Base-by-base conservation (phyloP, 495 filamentous ascomycete genomes). In the Xylaria cubensis region DNA sequence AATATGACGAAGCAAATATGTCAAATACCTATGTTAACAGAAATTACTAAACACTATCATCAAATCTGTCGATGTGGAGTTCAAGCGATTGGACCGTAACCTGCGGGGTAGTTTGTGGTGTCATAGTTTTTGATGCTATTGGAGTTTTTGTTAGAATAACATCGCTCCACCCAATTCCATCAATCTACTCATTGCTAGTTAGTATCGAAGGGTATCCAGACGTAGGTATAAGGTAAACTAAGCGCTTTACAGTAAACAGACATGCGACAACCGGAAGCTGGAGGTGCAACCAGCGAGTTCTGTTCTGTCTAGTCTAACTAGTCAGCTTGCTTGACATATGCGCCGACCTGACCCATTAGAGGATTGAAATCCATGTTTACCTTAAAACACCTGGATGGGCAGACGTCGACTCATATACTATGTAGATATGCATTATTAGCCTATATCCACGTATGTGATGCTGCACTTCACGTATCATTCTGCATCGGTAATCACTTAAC, bases 21-120 rank as follows among this genome's bases (percentile, higher is more conserved):
- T 41, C 58, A 61, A 21, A 67, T 53, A 29, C 26, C 26, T 29
- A 36, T 67, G 64, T 9, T 19, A 53, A 15, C 5, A 19, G 46
- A 8, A 15, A 67, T 67, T 67, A 67, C 26, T 67, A 53, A 67
- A 53, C 64, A 48, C 32, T 41, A 39, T 67, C 26, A 39, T 51
- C 29, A 53, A 67, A 29, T 21, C 34, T 36, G 10, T n/a, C 17
- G 4, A 61, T 6, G 19, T 21, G 34, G 58, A 61, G 58, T 61
- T 61, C 17, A 34, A 61, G 58, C 34, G 58, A 61, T 61, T 61
- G 41, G 63, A 10, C 26, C 24, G 24, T 15, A 7, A 32, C 46
- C 64, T 42, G 64, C 32, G 46, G 64, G 64, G 29, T 53, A 53
- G 48, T 41, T 67, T 7, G 36, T 17, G 10, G 19, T 59, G 17